Percentiles rank a stretch among this genome's conserved stretches.
Conservation (phyloP, 2,329 filamentous ascomycete species). For the Pseudogymnoascus sp. region DNA sequence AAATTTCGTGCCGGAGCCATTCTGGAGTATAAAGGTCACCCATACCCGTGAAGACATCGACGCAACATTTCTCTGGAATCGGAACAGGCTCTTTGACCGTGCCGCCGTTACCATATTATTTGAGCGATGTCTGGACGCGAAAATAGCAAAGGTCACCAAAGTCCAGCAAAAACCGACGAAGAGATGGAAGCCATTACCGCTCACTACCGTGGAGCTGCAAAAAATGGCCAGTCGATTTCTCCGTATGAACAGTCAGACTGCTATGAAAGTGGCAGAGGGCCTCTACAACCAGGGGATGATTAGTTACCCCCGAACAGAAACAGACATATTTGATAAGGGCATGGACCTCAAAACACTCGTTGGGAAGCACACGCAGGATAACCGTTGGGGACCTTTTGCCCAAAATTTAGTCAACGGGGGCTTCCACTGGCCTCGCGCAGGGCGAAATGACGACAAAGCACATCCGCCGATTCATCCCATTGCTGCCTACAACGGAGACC, state of each 20-base stretch:
- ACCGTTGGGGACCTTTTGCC: conserved; percentile 73
- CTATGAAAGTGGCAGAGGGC: conserved; percentile 80
- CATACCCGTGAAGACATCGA: conserved; percentile 71
- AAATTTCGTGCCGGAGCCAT: conserved; percentile 86
- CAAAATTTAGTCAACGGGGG: conserved; percentile 65
- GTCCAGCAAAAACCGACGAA: conserved; percentile 86
- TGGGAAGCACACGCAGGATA: conserved; percentile 73
- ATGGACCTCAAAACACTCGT: conserved; percentile 78
- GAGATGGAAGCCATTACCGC: conserved; percentile 86
- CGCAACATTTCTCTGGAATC: conserved; percentile 77
- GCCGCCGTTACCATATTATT: conserved; percentile 74
- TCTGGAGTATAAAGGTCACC: conserved; percentile 85
- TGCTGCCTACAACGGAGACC: conserved; percentile 58
- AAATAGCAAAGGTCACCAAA: conserved; percentile 70
- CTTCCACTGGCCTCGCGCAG: conserved; percentile 75
- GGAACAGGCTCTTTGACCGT: conserved; percentile 80
- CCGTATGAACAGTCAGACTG: conserved; percentile 80
- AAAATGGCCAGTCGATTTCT: conserved; percentile 89
- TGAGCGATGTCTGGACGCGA: conserved; percentile 73
- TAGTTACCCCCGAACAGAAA: conserved; percentile 95
- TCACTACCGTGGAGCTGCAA: conserved; percentile 94
- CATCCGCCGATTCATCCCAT: conserved; percentile 97
- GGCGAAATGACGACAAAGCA: conserved; percentile 88
- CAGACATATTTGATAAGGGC: conserved; percentile 84
- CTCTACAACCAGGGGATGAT: conserved; percentile 95